Evolutionary conservation across 108 stramenopile species (phyloP), one percentile per base, ranked within the genome.

Genomic region (Pseudonitzschia pungens): DNA sequence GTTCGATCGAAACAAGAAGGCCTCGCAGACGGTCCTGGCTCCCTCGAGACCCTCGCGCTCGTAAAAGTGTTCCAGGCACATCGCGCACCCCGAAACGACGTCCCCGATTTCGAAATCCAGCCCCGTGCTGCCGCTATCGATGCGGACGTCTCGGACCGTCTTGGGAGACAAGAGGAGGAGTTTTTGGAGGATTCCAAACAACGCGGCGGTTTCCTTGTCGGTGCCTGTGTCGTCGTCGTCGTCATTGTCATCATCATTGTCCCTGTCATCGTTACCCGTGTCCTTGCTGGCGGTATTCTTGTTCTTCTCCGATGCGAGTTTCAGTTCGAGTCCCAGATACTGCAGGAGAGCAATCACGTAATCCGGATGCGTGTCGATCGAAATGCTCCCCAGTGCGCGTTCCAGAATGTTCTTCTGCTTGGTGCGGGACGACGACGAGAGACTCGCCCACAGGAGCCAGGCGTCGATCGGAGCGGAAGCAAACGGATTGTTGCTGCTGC

Each of bases 401-500:
- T 84, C 68, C 48, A 94, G 76, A 33, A 91, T 84, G 33, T 65
- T 31, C 81, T 62, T 59, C 73, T 62, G 21, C 45, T 24, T 48
- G 15, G 26, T 20, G 28, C 43, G 11, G 1, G 53, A 15, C 0
- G 70, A 18, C 44, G 21, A 33, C 21, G 80, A 78, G 10, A 86
- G 65, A 16, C 81, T 70, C 33, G 90, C 85, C 87, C 78, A 85
- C 24, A 78, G 73, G 53, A 90, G 73, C 84, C 86, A 89, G 50
- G 86, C 68, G 6, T 53, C 56, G 43, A 77, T 62, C 18, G 72
- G 68, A 54, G 56, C 51, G 36, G 66, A 12, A 18, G 45, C 45
- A 48, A 14, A 48, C 45, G 45, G 45, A 36, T 48, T 48, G 14
- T 48, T 18, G 45, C 45, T 48, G 16, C 45, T 48, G 42, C 9